Evolutionary conservation across 2,329 filamentous ascomycete genomes (phyloP).

Genomic region (Penicillium corylophilum): DNA sequence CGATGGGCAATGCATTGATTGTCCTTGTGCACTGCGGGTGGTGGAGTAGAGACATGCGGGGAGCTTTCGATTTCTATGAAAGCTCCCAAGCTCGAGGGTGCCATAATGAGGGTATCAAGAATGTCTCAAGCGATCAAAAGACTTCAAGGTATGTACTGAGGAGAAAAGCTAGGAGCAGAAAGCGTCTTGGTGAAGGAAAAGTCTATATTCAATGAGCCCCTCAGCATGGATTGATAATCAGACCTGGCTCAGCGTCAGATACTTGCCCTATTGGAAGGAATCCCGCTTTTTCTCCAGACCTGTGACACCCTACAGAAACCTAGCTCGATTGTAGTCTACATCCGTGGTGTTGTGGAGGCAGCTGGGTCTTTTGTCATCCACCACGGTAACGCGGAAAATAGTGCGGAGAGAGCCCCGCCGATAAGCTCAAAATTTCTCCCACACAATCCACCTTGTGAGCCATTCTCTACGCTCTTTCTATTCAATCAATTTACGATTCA

Average conservation of each 20-base stretch:
- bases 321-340: too few relatives aligned
- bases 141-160: background rate
- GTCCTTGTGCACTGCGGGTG: slow-evolving; percentile 35
- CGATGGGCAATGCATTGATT: slow-evolving; percentile 21
- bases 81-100: slow-evolving; percentile 37
- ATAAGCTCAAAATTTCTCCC: slow-evolving; percentile 20
- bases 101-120: slow-evolving; percentile 27
- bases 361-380: background rate
- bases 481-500: background rate
- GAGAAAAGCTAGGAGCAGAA: background rate
- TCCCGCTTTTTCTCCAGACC: background rate
- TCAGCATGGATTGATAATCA: slow-evolving; percentile 5
- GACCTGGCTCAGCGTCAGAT: background rate
- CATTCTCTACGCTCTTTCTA: background rate
- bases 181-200: background rate
- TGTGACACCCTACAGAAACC: too few relatives aligned
- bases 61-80: slow-evolving; percentile 45
- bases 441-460: background rate
- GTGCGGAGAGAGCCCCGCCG: slow-evolving; percentile 14
- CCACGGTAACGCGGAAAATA: slow-evolving; percentile 7
- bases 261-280: background rate
- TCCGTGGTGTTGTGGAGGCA: background rate
- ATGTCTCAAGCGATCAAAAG: background rate
- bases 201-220: background rate
- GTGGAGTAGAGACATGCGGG: slow-evolving; percentile 36